A percentile compares a stretch with the other conserved stretches of the same genome.
Evolutionary conservation across 139 green algal genomes (phyloP).

Genomic region (Chlamydomonas applanata): DNA sequence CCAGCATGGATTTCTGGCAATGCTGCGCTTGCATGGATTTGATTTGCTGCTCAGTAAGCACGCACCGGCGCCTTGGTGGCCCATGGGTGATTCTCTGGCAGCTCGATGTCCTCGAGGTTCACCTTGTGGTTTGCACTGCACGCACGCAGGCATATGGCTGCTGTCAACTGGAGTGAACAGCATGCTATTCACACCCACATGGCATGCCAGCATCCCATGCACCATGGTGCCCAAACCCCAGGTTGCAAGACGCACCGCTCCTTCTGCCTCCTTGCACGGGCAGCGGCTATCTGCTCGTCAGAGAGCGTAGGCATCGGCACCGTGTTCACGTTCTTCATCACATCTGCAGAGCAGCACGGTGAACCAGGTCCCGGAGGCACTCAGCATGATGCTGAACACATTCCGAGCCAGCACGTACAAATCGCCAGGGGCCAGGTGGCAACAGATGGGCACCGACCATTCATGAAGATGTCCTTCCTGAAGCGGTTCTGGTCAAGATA

Average conservation of each 20-base stretch:
- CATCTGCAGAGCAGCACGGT: neutral
- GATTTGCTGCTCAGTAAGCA: neutral
- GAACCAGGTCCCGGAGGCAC: neutral
- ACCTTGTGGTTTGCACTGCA: constrained; percentile 51
- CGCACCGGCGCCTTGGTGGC: constrained; percentile 46
- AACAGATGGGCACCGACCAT: neutral
- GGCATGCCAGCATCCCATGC: constrained; percentile 18
- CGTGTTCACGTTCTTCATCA: constrained; percentile 56
- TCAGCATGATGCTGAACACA: neutral
- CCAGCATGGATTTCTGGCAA: too few species aligned
- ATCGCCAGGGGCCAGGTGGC: too few species aligned
- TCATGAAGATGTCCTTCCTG: neutral
- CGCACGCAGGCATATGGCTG: neutral
- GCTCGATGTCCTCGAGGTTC: constrained; percentile 65
- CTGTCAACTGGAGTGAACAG: constrained; percentile 15
- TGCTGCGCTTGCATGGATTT: too few species aligned
- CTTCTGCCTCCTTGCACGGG: constrained; percentile 52
- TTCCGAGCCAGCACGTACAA: too few species aligned
- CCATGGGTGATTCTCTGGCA: constrained; percentile 84
- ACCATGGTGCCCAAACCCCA: constrained; percentile 9
- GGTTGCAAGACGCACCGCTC: constrained; percentile 40
- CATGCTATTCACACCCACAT: neutral
- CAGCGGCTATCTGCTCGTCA: constrained; percentile 61
- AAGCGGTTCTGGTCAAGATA: neutral
- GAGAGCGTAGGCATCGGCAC: constrained; percentile 62